phyloP scores from a whole-genome alignment of 2,329 filamentous ascomycete genomes.

The Botrytis cinerea region DNA sequence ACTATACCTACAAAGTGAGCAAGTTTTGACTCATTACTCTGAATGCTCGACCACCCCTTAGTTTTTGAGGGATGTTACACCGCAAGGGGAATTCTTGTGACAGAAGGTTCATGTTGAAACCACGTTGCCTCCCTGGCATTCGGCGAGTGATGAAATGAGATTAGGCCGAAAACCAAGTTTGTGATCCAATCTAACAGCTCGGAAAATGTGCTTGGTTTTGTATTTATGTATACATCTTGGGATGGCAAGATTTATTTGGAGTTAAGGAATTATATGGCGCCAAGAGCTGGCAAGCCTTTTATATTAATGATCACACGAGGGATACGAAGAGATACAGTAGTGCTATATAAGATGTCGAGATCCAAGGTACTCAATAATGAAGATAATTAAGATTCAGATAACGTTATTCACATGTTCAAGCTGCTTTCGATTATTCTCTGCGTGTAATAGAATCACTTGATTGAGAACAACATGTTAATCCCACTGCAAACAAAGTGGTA shows the following conservation, averaged over 20 bases:
- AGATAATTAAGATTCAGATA: background rate
- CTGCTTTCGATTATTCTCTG: background rate
- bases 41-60: background rate
- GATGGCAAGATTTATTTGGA: background rate
- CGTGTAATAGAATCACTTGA: background rate
- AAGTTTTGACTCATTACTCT: background rate
- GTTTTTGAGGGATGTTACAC: background rate
- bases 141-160: background rate
- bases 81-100: background rate
- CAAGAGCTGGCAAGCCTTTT: conserved; percentile 39
- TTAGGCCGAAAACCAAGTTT: background rate
- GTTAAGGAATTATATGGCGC: conserved; percentile 23
- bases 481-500: background rate
- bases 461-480: background rate
- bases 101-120: background rate
- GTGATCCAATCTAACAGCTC: background rate
- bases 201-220: background rate
- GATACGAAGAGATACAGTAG: background rate
- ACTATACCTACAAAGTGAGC: background rate
- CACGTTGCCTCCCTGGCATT: background rate
- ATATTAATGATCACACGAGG: background rate
- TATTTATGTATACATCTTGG: conserved; percentile 6
- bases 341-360: background rate
- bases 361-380: background rate
- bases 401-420: background rate